phyloP scores from a whole-genome alignment of 306 rosid species.

The Lotus japonicus region DNA sequence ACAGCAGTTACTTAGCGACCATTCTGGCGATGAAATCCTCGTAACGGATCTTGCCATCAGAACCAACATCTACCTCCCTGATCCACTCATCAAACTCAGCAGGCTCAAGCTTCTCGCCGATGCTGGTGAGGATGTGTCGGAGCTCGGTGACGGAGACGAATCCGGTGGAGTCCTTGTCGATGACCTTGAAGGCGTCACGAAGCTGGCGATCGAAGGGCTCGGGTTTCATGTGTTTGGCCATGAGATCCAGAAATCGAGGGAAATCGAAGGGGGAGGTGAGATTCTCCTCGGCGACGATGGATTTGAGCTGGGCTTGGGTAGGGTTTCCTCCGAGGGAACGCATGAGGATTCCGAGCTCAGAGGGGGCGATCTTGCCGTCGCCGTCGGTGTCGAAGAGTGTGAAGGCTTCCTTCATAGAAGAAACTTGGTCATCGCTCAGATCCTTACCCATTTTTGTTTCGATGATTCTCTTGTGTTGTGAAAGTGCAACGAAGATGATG shows the following conservation, averaged over 20 bases:
- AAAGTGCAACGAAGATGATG: too few species aligned
- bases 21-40: constrained; percentile 95
- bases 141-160: constrained; percentile 80
- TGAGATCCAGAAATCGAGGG: constrained; percentile 73
- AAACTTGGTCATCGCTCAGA: constrained; percentile 87
- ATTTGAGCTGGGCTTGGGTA: constrained; percentile 91
- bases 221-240: constrained; percentile 91
- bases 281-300: constrained; percentile 72
- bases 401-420: constrained; percentile 96
- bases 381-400: constrained; percentile 81
- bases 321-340: constrained; percentile 96
- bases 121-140: constrained; percentile 88
- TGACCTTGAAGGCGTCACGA: constrained; percentile 90
- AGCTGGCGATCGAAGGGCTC: constrained; percentile 98
- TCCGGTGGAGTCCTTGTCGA: constrained; percentile 83
- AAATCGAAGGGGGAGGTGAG: constrained; percentile 81
- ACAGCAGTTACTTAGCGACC: constrained; percentile 72
- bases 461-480: neutral
- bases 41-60: constrained; percentile 92
- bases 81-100: constrained; percentile 98
- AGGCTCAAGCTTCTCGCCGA: constrained; percentile 95
- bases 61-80: constrained; percentile 85
- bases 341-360: constrained; percentile 98
- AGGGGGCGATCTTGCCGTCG: constrained; percentile 89
- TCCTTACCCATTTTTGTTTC: constrained; percentile 65